Conservation (phyloP, 768 basidiomycete species). For the Rhizopogon roseolus region DNA sequence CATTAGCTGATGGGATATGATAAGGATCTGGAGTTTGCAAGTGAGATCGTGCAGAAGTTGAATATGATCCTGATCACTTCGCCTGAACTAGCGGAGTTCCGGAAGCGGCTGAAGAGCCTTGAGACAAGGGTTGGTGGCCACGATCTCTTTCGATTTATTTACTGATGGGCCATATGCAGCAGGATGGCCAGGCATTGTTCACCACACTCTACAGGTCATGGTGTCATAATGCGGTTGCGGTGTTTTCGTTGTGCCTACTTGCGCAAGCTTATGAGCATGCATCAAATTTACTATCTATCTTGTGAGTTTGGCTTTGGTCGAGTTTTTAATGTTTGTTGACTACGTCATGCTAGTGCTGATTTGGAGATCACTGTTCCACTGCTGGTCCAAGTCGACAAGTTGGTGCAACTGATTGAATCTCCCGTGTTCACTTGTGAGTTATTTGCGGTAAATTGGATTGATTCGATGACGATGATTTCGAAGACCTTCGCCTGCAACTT, state of each 20-base stretch:
- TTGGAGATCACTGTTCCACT: conserved; percentile 94
- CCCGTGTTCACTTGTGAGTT: conserved; percentile 93
- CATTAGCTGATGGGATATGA: not conserved
- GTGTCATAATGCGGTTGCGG: conserved; percentile 98
- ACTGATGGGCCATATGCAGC: conserved; percentile 31
- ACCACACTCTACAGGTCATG: conserved; percentile 93
- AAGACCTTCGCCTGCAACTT: conserved; percentile 86
- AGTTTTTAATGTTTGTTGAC: conserved; percentile 2
- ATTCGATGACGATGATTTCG: not conserved
- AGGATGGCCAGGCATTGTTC: conserved; percentile 96
- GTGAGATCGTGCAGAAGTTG: conserved; percentile 95
- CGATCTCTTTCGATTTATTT: not conserved
- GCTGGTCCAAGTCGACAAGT: conserved; percentile 94
- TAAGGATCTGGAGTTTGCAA: conserved; percentile 96
- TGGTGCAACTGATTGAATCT: conserved; percentile 96
- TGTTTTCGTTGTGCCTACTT: conserved; percentile 91
- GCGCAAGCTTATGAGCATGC: conserved; percentile 99
- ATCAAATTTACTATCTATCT: conserved; percentile 91
- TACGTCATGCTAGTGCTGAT: conserved; percentile 62
- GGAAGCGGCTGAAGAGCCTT: conserved; percentile 86
- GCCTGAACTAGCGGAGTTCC: conserved; percentile 92
- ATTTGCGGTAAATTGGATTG: not conserved
- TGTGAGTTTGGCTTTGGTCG: conserved; percentile 46
- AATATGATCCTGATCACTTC: conserved; percentile 96
- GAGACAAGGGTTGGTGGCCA: conserved; percentile 73